Evolutionary conservation across 768 basidiomycete species (phyloP), one percentile per base, ranked within the genome.

Genomic region (Russula vinacea): DNA sequence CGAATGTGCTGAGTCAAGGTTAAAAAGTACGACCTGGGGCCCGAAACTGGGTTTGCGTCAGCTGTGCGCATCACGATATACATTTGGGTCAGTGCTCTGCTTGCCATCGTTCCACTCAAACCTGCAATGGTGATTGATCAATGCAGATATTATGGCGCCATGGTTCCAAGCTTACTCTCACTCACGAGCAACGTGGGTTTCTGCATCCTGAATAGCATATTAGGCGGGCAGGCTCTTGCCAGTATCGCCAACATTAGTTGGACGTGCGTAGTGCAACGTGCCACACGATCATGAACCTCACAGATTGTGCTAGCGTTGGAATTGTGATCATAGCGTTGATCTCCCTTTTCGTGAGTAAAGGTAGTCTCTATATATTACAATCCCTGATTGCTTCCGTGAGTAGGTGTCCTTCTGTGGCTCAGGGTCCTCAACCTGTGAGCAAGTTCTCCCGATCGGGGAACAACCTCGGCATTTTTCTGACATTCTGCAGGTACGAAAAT

Each of bases 11-110:
- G 7, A 55, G 26, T 13, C 45, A 4, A 47, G 5, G 17, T 29
- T 35, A 13, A 56, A 56, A 22, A 83, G 82, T 63, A 75, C 83
- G n/a, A 84, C 86, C 3, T 90, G 89, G 75, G 90, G 92, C 13
- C 89, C 92, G 0, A 86, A 85, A 71, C 76, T 89, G 0, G 94
- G 94, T 13, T 82, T 88, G 70, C 81, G 91, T 22, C 88, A 93
- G 69, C 92, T 94, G 89, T 84, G 90, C 26, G 82, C 84, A 50
- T 86, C 91, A 3, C 75, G 84, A 29, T 86, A 84, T 71, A 81
- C 75, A 60, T 83, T 84, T 68, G 84, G 84, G 80, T 81, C 16
- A 9, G 76, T 70, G 71, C 75, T 35, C 17, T n/a, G 17, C 0
- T 49, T 62, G 39, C 56, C 16, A 59, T 17, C n/a, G 14, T 32